phyloP scores from a whole-genome alignment of 257 asterid genomes.

The Solanum pennellii region DNA sequence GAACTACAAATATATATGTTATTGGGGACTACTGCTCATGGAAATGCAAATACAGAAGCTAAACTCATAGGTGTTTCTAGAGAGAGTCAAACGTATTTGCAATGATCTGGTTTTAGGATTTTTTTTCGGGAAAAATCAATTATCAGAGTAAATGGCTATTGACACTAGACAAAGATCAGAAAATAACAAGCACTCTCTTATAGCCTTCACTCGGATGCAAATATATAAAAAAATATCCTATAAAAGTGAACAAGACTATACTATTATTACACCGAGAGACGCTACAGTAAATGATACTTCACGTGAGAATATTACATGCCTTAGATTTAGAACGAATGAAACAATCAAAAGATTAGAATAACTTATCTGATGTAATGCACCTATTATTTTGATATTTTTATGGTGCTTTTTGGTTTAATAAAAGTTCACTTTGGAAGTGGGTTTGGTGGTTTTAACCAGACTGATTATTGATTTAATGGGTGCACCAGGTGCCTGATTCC shows the following conservation, averaged over 20 bases:
- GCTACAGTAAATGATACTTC: conserved; percentile 11
- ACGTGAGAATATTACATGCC: conserved; percentile 16
- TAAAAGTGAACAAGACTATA: conserved; percentile 15
- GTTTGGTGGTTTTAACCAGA: no score
- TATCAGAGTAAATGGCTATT: conserved; percentile 13
- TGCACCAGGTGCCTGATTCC: no score
- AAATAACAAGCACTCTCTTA: conserved; percentile 25
- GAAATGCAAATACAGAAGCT: not conserved
- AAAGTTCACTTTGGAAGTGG: no score
- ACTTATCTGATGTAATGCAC: no score
- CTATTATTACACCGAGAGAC: conserved; percentile 3
- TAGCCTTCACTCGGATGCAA: conserved; percentile 27
- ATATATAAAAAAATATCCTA: conserved; percentile 6
- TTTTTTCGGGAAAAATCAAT: conserved; percentile 14
- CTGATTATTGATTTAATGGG: no score
- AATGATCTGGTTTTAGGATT: conserved; percentile 23
- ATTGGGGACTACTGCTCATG: no score
- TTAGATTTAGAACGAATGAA: conserved; percentile 19
- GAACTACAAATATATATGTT: no score
- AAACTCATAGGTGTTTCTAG: conserved; percentile 16
- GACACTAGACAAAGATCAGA: conserved; percentile 15
- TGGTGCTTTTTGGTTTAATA: no score
- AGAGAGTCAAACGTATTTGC: conserved; percentile 15
- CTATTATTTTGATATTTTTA: no score
- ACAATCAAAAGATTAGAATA: not conserved